Base-by-base conservation (phyloP, 2,329 filamentous ascomycete species). In the Colletotrichum incanum region DNA sequence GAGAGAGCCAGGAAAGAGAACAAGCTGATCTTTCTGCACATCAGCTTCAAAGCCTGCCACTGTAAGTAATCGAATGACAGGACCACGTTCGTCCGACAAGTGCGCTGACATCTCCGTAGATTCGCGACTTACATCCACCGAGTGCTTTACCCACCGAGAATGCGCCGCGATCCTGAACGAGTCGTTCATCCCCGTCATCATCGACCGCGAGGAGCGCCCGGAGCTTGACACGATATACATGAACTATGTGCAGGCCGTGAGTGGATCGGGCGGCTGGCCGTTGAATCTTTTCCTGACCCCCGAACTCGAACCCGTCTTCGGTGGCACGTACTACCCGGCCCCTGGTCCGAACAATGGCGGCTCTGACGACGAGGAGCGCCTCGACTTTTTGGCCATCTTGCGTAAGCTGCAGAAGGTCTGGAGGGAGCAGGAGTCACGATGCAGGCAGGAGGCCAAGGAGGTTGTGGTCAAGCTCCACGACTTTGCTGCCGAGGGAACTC, bases 211-310 rank as follows among this genome's bases (percentile, higher is more conserved):
- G 82, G 94, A 98, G 82, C 91, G 96, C 34, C 96, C 96, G 11
- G 95, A 98, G 79, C 91, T 98, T 75, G 96, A 99, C 79, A 92
- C 93, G 73, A 95, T 98, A 75, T 98, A 98, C 82, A 98, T 98
- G 94, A 98, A 98, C 84, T 99, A 98, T 81, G 93, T 98, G 50
- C 95, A 98, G 80, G 96, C 96, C 1, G 96, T 96, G 14, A 97
- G 93, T 71, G 95, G 93, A 26, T 92, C 90, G 1, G 96, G 95
- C 12, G 96, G 96, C 49, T 98, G 96, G 95, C 96, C 96, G 1
- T 84, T 98, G 73, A 98, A 98, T 79, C 92, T 98, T n/a, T 98
- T 99, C 80, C 88, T 98, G 39, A 99, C 96, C 0, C 95, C 96
- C 0, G 92, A 97, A 76, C 88, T 98, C 34, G 93, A 98, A 78